Evolutionary conservation across 352 stramenopile species (phyloP).

Genomic region (Globisporangium yorkense): DNA sequence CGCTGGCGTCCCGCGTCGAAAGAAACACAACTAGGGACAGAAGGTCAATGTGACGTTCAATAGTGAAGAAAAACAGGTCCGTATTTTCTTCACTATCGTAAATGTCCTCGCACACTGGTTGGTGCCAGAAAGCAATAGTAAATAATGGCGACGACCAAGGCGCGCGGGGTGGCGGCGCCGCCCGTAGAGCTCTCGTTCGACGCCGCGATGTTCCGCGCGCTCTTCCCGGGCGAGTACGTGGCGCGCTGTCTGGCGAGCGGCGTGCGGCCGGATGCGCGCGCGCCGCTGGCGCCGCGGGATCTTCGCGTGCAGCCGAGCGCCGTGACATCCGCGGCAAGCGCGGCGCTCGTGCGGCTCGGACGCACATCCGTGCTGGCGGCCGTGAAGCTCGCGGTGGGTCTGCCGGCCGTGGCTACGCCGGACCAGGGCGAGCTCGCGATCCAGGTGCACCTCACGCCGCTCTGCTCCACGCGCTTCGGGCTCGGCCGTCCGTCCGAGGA

Average conservation of each 20-base stretch:
- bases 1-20: no score
- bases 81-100: no score
- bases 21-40: no score
- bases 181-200: slow-evolving; percentile 42
- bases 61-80: no score
- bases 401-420: slow-evolving; percentile 53
- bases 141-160: no score
- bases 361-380: slow-evolving; percentile 67
- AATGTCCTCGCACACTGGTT: no score
- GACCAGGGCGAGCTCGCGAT: slow-evolving; percentile 76
- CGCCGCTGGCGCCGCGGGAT: slow-evolving; percentile 31
- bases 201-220: slow-evolving; percentile 64
- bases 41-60: no score
- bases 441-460: slow-evolving; percentile 72
- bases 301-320: slow-evolving; percentile 66
- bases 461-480: slow-evolving; percentile 71
- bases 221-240: slow-evolving; percentile 74
- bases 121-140: no score
- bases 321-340: slow-evolving; percentile 58
- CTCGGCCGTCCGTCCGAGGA: slow-evolving; percentile 71
- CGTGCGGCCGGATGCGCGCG: slow-evolving; percentile 56
- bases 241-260: slow-evolving; percentile 48
- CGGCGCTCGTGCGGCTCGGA: slow-evolving; percentile 68
- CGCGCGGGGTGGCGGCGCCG: neutral
- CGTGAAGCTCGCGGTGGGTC: slow-evolving; percentile 71